Base-by-base conservation (phyloP, 768 basidiomycete species). In the Mycena leptocephala region DNA sequence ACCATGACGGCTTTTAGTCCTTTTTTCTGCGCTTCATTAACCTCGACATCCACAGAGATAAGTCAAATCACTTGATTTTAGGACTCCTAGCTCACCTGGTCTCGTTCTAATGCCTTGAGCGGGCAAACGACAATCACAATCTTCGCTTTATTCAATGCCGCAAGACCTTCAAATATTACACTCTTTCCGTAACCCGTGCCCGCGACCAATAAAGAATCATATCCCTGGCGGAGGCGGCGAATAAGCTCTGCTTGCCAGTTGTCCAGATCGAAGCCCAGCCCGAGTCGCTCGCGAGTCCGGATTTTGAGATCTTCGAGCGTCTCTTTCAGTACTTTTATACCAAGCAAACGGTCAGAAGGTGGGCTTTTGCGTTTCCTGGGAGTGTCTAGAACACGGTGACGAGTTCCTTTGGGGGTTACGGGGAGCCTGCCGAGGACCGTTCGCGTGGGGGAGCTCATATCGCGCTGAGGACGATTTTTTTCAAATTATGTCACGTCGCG, bases 71-170 rank as follows among this genome's bases (percentile, higher is more conserved):
- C 26, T 51, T 51, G 2, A 26, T 51, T 14, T 51, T 24, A 2
- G 48, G 48, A 51, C 48, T 26, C 24, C 48, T 51, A 51, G 48
- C 48, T 51, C 48, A 80, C 79, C 78, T 80, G 77, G 73, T 79
- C 80, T 39, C 46, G 37, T 68, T 79, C 62, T 35, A 81, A 65
- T 3, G 79, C 77, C 28, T 81, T 81, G 26, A 81, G 58, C 24
- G 79, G 79, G n/a, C n/a, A n/a, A n/a, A n/a, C n/a, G n/a, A n/a
- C n/a, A n/a, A n/a, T n/a, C n/a, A n/a, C n/a, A n/a, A n/a, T n/a
- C n/a, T n/a, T n/a, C n/a, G n/a, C n/a, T n/a, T n/a, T n/a, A n/a
- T n/a, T n/a, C n/a, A n/a, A n/a, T n/a, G n/a, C n/a, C n/a, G n/a
- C n/a, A n/a, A n/a, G n/a, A n/a, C n/a, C n/a, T n/a, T n/a, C n/a